Base-by-base conservation (phyloP, 345 rosid species). In the Streptanthus diversifolius region DNA sequence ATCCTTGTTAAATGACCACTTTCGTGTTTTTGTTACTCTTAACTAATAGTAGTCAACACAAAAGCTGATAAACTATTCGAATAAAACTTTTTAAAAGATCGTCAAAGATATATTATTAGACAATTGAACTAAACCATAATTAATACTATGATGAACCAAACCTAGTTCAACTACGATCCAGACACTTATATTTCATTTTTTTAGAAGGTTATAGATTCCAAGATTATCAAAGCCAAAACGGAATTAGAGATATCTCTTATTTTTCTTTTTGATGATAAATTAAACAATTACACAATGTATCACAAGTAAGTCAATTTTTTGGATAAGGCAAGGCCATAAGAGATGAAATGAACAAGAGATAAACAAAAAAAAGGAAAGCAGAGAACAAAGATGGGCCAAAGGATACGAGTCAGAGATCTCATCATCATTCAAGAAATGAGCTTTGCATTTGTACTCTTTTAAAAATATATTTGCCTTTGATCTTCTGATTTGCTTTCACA, bases 371-470 rank as follows among this genome's bases (percentile, higher is more conserved):
- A 41, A 62, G 37, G 14, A 62, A 62, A 24, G 24, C 10, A 40
- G 51, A 62, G n/a, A 43, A 62, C 21, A 62, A 27, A 62, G 37
- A 14, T 27, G 8, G 9, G 40, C 25, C 44, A 32, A 47, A 65
- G 18, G 30, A 54, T 54, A 25, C 41, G 41, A 15, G 39, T 37
- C 39, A n/a, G 61, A 53, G 52, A 54, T 53, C 39, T 66, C 61
- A 52, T 66, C 49, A 37, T 52, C 61, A 66, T 37, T 27, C 13
- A 9, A 66, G 59, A 33, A 33, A 49, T 36, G 35, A 66, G 57
- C 22, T 66, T 66, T 51, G 45, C 45, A 9, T 48, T 19, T 48
- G 44, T 48, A 45, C 30, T 45, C 18, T 43, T 62, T 8, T 8
- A 3, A 17, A 30, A 41, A 14, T 0, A 39, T 29, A 33, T 33